These are phyloP conservation scores for Akebia trifoliata DNA, from an alignment of 164 flowering plant genomes.

Conservation along the genomic window DNA sequence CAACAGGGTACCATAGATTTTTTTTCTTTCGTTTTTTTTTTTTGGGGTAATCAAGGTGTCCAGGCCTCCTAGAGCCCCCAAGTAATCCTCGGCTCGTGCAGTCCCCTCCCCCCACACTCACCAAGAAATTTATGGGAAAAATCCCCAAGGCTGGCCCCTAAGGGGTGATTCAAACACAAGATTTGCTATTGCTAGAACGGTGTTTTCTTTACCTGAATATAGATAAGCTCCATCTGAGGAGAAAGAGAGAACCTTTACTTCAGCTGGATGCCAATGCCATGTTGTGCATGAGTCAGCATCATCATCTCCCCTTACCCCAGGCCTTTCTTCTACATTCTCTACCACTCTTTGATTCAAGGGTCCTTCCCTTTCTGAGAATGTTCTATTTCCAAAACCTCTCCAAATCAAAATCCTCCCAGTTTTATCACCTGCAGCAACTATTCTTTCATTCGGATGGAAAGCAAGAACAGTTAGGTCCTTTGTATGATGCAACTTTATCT, in stretches of 20 bases:
- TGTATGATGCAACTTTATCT: constrained; percentile 75
- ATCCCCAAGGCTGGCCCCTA: too few relatives aligned
- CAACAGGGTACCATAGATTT: too few relatives aligned
- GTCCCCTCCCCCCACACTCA: too few relatives aligned
- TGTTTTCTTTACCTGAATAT: constrained; percentile 59
- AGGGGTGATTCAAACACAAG: not conserved
- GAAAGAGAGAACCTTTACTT: constrained; percentile 65
- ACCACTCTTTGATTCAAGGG: constrained; percentile 12
- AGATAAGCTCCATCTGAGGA: constrained; percentile 92
- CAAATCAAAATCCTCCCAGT: constrained; percentile 90
- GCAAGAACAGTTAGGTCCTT: constrained; percentile 63
- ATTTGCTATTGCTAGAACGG: not conserved
- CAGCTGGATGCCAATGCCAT: constrained; percentile 95
- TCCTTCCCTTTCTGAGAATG: constrained; percentile 25
- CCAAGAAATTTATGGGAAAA: too few relatives aligned
- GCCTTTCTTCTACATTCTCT: constrained; percentile 52
- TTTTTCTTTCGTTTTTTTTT: too few relatives aligned
- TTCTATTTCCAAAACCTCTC: constrained; percentile 70
- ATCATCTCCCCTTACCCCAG: constrained; percentile 77
- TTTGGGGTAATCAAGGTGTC: too few relatives aligned
- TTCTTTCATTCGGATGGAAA: constrained; percentile 78
- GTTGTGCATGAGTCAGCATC: constrained; percentile 95
- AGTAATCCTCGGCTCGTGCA: too few relatives aligned
- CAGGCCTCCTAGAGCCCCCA: too few relatives aligned
- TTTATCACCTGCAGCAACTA: constrained; percentile 86